Conservation (phyloP, 2,329 filamentous ascomycete species). For the Dothiorella sarmentorum region DNA sequence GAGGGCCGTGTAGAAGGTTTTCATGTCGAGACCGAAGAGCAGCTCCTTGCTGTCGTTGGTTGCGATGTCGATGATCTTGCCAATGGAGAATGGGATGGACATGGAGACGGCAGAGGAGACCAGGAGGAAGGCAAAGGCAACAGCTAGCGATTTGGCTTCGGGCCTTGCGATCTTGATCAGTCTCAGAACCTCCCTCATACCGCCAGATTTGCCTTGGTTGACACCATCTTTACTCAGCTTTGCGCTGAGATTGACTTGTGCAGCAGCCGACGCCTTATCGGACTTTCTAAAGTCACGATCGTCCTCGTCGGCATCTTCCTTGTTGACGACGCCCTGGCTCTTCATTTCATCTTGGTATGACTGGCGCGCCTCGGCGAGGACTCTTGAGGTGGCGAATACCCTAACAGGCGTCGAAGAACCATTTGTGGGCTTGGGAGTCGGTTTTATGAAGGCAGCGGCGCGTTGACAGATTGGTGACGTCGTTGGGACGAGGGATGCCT, state of each 20-base stretch:
- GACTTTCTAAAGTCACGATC: slow-evolving; percentile 66
- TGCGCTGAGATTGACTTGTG: slow-evolving; percentile 84
- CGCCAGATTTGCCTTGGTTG: slow-evolving; percentile 51
- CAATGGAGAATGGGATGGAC: slow-evolving; percentile 94
- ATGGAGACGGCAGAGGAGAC: slow-evolving; percentile 91
- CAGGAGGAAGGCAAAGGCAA: slow-evolving; percentile 81
- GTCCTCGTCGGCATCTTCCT: slow-evolving; percentile 43
- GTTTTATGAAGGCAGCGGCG: background rate
- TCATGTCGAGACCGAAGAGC: slow-evolving; percentile 79
- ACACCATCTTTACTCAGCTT: slow-evolving; percentile 78
- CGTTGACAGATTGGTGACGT: slow-evolving; percentile 6
- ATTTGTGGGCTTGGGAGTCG: background rate
- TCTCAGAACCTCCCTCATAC: slow-evolving; percentile 72
- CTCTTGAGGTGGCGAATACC: background rate
- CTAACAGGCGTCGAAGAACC: background rate
- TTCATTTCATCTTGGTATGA: slow-evolving; percentile 41
- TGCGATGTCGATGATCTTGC: slow-evolving; percentile 88
- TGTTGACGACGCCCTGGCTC: slow-evolving; percentile 33
- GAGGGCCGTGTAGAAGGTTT: slow-evolving; percentile 83
- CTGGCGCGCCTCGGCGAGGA: slow-evolving; percentile 22
- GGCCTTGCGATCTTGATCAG: slow-evolving; percentile 85
- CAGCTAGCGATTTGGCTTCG: slow-evolving; percentile 72
- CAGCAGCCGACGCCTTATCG: slow-evolving; percentile 80
- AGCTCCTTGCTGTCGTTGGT: slow-evolving; percentile 63
- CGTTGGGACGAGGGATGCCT: slow-evolving; percentile 3